Percentiles rank a stretch among this genome's conserved stretches.
These are phyloP conservation scores for Fusarium piperis DNA, from an alignment of 2,329 filamentous ascomycete species.

Conservation along the genomic window DNA sequence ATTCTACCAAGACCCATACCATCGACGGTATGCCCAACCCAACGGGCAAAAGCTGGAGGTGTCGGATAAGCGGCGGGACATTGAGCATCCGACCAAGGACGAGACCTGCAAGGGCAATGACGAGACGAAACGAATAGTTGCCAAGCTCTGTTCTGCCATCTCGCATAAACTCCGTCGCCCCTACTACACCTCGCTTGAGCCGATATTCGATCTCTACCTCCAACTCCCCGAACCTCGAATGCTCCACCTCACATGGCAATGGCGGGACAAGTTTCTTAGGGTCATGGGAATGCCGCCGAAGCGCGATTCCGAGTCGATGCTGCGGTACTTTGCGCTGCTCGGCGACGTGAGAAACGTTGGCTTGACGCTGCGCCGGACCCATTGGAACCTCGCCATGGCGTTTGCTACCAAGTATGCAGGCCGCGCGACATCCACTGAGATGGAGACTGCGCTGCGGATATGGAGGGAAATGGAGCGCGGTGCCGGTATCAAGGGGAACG, in stretches of 20 bases:
- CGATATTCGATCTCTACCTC: constrained; percentile 61
- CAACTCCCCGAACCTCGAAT: constrained; percentile 63
- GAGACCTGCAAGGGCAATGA: constrained; percentile 51
- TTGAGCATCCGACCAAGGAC: constrained; percentile 55
- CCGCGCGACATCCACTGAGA: constrained; percentile 68
- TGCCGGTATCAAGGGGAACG: constrained; percentile 70
- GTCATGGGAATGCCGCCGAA: constrained; percentile 72
- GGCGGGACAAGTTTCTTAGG: constrained; percentile 72
- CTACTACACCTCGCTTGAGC: constrained; percentile 51
- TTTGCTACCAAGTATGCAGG: constrained; percentile 78
- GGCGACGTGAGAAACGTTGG: constrained; percentile 83
- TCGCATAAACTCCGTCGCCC: constrained; percentile 54
- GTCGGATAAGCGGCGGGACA: constrained; percentile 61
- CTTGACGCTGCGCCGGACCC: constrained; percentile 70
- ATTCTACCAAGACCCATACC: constrained; percentile 62
- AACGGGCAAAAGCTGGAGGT: constrained; percentile 60
- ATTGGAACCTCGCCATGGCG: constrained; percentile 88
- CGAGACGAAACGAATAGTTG: constrained; percentile 48
- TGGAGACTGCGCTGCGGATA: constrained; percentile 71
- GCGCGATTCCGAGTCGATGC: constrained; percentile 70
- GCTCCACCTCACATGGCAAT: constrained; percentile 57
- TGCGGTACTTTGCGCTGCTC: constrained; percentile 84
- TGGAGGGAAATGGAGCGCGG: constrained; percentile 92
- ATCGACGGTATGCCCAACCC: constrained; percentile 62
- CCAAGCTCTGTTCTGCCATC: constrained; percentile 54